Conservation (phyloP, 371 early-diverging fungal genomes). For the Parasitella parasitica region DNA sequence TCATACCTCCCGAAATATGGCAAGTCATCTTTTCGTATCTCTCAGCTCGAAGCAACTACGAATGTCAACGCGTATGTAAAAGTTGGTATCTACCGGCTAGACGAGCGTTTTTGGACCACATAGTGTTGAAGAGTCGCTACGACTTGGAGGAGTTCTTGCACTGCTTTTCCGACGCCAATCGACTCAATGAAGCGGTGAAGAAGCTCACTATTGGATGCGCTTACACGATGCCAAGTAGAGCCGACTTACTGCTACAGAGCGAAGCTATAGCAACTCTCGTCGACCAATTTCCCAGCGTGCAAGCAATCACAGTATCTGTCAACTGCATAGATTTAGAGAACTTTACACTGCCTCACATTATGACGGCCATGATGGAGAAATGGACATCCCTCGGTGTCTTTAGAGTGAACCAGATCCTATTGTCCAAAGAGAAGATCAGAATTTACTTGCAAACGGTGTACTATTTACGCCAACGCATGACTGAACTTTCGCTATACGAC, state of each 20-base stretch:
- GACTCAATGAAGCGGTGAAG: not conserved
- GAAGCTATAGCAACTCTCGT: not conserved
- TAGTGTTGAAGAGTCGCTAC: not conserved
- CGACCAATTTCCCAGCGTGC: not conserved
- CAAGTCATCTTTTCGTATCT: not conserved
- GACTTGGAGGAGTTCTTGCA: slow-evolving; percentile 1
- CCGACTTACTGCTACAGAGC: not conserved
- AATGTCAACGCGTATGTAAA: slow-evolving; percentile 11
- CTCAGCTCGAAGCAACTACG: not conserved
- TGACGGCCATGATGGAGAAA: not conserved
- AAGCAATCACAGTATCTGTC: not conserved
- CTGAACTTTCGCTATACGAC: not conserved
- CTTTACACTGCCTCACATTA: not conserved
- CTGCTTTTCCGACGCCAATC: not conserved
- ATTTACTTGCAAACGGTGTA: slow-evolving; percentile 10
- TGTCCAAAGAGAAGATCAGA: not conserved
- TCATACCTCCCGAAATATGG: slow-evolving; percentile 13
- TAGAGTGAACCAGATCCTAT: not conserved
- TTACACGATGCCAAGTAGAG: slow-evolving; percentile 6
- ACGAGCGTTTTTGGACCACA: slow-evolving; percentile 1
- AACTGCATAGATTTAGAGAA: slow-evolving; percentile 9
- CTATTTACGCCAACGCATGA: not conserved
- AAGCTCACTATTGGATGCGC: not conserved
- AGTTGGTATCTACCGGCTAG: slow-evolving; percentile 1
- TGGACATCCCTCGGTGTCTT: not conserved